phyloP scores from a whole-genome alignment of 2,329 filamentous ascomycete species.

The Beauveria asiatica region DNA sequence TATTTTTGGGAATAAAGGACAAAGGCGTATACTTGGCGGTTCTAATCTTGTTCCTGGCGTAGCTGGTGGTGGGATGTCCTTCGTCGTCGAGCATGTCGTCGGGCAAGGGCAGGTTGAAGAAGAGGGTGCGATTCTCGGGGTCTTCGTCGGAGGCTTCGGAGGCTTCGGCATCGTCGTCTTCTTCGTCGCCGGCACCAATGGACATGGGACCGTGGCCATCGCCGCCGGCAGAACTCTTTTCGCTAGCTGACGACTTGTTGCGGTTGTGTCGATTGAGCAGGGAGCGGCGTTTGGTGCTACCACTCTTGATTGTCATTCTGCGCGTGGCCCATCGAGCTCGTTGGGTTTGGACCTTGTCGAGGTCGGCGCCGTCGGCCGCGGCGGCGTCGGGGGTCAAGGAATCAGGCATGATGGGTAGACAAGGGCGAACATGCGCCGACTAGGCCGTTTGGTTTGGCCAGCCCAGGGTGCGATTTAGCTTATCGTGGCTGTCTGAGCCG shows the following conservation, averaged over 20 bases:
- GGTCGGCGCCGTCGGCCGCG: conserved; percentile 16
- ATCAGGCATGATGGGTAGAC: conserved; percentile 24
- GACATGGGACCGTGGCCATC: conserved; percentile 32
- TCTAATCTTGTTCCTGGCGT: conserved; percentile 89
- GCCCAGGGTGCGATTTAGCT: background rate
- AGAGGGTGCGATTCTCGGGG: conserved; percentile 52
- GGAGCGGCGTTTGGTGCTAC: conserved; percentile 69
- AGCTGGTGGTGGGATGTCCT: conserved; percentile 61
- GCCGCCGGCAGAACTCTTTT: conserved; percentile 53
- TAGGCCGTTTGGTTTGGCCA: conserved; percentile 9
- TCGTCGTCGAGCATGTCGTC: conserved; percentile 69
- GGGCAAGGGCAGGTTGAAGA: conserved; percentile 80
- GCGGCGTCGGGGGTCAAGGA: conserved; percentile 20
- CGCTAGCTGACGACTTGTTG: conserved; percentile 49
- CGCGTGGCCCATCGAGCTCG: conserved; percentile 95
- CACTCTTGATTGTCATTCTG: conserved; percentile 67
- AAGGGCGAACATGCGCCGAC: conserved; percentile 10
- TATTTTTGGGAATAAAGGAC: conserved; percentile 91
- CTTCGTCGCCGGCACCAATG: conserved; percentile 18
- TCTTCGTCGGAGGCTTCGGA: conserved; percentile 30
- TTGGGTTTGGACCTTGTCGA: conserved; percentile 42
- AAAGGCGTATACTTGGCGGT: conserved; percentile 96
- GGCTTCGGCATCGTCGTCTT: conserved; percentile 21
- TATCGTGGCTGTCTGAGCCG: conserved; percentile 1
- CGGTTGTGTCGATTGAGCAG: conserved; percentile 70